Conservation (phyloP, 306 rosid species). For the Gillenia trifoliata region DNA sequence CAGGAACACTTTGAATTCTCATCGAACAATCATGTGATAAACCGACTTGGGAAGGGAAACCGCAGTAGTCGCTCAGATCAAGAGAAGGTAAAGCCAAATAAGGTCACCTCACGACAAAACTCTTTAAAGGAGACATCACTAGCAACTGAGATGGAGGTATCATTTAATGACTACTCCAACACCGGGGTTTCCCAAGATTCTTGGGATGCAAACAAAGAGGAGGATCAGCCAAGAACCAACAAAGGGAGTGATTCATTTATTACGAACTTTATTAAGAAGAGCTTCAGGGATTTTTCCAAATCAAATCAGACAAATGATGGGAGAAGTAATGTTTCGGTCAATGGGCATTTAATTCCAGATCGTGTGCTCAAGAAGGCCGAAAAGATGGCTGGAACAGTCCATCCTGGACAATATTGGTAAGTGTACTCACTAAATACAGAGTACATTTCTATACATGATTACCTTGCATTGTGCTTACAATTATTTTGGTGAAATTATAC, state of each 20-base stretch:
- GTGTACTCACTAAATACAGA: constrained; percentile 16
- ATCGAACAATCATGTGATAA: constrained; percentile 40
- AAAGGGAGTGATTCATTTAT: constrained; percentile 79
- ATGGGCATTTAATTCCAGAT: constrained; percentile 64
- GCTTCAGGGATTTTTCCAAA: constrained; percentile 58
- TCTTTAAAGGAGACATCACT: constrained; percentile 73
- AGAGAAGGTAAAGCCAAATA: constrained; percentile 59
- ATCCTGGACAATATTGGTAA: constrained; percentile 90
- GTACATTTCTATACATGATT: background rate
- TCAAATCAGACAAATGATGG: constrained; percentile 46
- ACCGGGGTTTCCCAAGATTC: constrained; percentile 64
- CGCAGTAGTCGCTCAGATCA: constrained; percentile 71
- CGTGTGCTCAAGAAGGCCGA: constrained; percentile 80
- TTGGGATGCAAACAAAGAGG: constrained; percentile 59
- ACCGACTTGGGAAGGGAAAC: constrained; percentile 69
- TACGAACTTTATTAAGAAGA: constrained; percentile 73
- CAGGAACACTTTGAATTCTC: constrained; percentile 68
- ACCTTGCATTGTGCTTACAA: background rate
- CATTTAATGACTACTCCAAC: constrained; percentile 72
- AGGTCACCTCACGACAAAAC: constrained; percentile 58
- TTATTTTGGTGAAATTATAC: too few relatives aligned
- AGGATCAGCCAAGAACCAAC: constrained; percentile 49
- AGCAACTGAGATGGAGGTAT: constrained; percentile 86
- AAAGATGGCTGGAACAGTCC: constrained; percentile 84
- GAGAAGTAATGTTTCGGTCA: constrained; percentile 54